Conservation (phyloP, 768 basidiomycete genomes). For the Tulasnella sp. region DNA sequence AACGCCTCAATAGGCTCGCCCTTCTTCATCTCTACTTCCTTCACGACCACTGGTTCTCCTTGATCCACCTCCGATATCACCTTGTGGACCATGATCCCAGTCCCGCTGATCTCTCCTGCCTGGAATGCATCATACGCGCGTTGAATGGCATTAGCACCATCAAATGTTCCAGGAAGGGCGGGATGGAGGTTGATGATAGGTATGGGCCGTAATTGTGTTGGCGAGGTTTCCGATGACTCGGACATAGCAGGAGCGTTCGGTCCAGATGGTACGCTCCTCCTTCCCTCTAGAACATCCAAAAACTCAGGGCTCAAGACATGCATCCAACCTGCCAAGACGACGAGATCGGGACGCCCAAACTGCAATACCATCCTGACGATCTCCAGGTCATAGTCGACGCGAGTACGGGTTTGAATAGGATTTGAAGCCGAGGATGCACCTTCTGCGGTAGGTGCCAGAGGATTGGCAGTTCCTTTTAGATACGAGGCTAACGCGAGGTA, state of each 20-base stretch:
- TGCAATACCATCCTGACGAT: constrained; percentile 50
- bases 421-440: background rate
- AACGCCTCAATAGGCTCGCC: constrained; percentile 65
- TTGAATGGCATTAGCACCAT: constrained; percentile 84
- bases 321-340: constrained; percentile 99
- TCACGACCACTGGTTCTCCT: constrained; percentile 76
- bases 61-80: constrained; percentile 90
- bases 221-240: background rate
- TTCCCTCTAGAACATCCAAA: constrained; percentile 50
- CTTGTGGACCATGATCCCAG: constrained; percentile 88
- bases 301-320: constrained; percentile 82
- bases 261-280: background rate
- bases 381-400: constrained; percentile 77
- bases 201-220: constrained; percentile 29
- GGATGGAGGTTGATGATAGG: constrained; percentile 96
- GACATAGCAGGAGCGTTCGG: background rate
- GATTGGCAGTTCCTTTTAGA: constrained; percentile 36
- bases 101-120: constrained; percentile 60
- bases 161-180: constrained; percentile 90
- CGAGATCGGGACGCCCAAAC: constrained; percentile 51
- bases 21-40: constrained; percentile 58
- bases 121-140: constrained; percentile 84
- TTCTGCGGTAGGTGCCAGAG: background rate
- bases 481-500: constrained; percentile 80
- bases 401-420: constrained; percentile 52